A percentile compares a stretch with the other conserved stretches of the same genome.
Evolutionary conservation across 148 eudicot species (phyloP).

Genomic region (Camellia sinensis): DNA sequence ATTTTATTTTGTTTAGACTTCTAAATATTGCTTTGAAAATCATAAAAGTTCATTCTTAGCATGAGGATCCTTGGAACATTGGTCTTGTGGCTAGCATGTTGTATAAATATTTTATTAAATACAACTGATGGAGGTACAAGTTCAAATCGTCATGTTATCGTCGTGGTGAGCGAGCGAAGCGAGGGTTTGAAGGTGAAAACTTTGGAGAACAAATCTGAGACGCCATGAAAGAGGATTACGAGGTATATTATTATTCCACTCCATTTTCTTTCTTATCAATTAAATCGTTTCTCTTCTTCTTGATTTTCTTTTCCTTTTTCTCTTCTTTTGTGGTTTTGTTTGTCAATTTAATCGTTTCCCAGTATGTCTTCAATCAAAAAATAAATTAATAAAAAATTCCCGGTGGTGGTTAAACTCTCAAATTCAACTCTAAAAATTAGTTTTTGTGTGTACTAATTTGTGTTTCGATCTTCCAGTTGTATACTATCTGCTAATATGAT

Average conservation of each 20-base stretch:
- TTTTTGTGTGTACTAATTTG: not conserved
- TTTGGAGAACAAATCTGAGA: not conserved
- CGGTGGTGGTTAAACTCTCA: too few species aligned
- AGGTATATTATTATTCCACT: not conserved
- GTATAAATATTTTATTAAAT: too few species aligned
- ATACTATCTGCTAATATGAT: not conserved
- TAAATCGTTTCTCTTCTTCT: not conserved
- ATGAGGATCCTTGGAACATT: not conserved
- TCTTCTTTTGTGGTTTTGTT: not conserved
- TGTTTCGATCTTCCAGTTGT: not conserved
- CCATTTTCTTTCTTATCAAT: not conserved
- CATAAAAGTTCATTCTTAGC: not conserved
- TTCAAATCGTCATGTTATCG: not conserved
- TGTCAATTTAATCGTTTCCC: not conserved
- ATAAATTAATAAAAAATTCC: too few species aligned
- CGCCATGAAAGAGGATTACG: slow-evolving; percentile 17
- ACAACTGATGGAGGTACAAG: too few species aligned
- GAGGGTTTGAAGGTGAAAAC: not conserved
- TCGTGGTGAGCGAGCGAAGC: too few species aligned
- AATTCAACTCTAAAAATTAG: not conserved
- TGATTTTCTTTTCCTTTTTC: not conserved
- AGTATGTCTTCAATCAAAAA: too few species aligned
- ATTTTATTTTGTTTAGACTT: too few species aligned
- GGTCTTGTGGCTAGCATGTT: not conserved
- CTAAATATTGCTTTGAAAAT: too few species aligned